These are phyloP conservation scores for Aureobasidium pullulans DNA, from an alignment of 2,329 filamentous ascomycete species.

Conservation along the genomic window DNA sequence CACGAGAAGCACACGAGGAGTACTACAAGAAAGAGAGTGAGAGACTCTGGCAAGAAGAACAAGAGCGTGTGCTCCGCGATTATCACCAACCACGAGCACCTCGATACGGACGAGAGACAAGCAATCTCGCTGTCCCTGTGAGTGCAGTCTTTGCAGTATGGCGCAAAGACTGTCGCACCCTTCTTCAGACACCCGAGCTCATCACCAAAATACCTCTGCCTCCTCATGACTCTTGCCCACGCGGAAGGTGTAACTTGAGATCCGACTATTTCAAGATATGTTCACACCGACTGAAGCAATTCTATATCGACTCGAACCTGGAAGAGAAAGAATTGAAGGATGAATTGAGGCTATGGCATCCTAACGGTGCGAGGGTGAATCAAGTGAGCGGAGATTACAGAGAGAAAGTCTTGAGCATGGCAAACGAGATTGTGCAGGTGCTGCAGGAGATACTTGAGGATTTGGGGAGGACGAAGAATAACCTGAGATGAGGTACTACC, in stretches of 20 bases:
- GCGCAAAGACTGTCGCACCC: background rate
- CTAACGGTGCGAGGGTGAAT: background rate
- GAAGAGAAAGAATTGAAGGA: background rate
- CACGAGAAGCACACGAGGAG: background rate
- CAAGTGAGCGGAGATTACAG: background rate
- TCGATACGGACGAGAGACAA: too few species aligned
- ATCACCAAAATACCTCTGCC: background rate
- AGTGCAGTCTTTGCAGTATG: background rate
- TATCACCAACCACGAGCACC: background rate
- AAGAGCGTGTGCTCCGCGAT: background rate
- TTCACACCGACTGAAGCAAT: background rate
- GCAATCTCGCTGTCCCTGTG: background rate
- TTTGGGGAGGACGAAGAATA: too few species aligned
- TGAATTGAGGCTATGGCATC: background rate
- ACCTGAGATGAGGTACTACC: background rate
- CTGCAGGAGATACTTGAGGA: background rate
- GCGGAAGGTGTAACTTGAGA: background rate
- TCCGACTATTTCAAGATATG: background rate
- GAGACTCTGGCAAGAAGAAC: background rate
- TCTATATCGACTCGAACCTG: background rate
- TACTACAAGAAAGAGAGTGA: background rate
- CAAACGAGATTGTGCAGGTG: background rate
- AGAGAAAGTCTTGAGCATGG: background rate
- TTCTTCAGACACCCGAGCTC: background rate
- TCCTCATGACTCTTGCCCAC: background rate